Conservation (phyloP, 2,329 filamentous ascomycete genomes). For the Tympanopsis confertula region DNA sequence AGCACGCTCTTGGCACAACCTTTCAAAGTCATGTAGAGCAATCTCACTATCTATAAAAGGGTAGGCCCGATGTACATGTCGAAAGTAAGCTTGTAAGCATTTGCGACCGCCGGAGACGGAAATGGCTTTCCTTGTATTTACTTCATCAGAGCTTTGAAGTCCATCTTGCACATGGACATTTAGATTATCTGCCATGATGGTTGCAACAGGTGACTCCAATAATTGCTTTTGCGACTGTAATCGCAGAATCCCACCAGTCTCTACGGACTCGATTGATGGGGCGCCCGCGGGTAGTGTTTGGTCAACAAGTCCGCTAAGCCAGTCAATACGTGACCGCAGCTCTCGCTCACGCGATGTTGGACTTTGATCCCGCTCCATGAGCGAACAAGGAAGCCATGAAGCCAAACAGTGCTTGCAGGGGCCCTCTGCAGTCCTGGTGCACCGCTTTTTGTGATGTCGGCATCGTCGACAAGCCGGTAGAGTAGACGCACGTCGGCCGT, state of each 20-base stretch:
- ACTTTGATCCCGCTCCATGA: no score
- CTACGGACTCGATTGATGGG: conserved; percentile 18
- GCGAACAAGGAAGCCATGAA: no score
- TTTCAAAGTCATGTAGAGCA: conserved; percentile 20
- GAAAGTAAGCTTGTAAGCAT: conserved; percentile 31
- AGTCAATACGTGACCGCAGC: conserved; percentile 24
- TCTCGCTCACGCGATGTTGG: no score
- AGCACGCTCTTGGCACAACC: conserved; percentile 10
- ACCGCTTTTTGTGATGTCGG: no score
- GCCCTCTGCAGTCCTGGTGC: no score
- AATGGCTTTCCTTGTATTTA: conserved; percentile 7
- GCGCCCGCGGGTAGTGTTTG: conserved; percentile 13
- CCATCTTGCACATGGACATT: conserved; percentile 1
- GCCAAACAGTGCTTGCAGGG: no score
- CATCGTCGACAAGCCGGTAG: no score
- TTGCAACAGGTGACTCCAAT: conserved; percentile 1
- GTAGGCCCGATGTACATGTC: conserved; percentile 30
- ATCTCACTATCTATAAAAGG: conserved; percentile 27
- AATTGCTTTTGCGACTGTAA: conserved; percentile 4
- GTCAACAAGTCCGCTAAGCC: conserved; percentile 25
- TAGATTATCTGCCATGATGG: conserved; percentile 5
- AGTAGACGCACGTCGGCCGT: no score
- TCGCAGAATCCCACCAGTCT: conserved; percentile 20
- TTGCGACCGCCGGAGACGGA: conserved; percentile 13
- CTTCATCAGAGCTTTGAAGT: conserved; percentile 2